A percentile compares a stretch with the other conserved stretches of the same genome.
phyloP scores from a whole-genome alignment of 768 basidiomycete genomes.

The Amanita rubescens region DNA sequence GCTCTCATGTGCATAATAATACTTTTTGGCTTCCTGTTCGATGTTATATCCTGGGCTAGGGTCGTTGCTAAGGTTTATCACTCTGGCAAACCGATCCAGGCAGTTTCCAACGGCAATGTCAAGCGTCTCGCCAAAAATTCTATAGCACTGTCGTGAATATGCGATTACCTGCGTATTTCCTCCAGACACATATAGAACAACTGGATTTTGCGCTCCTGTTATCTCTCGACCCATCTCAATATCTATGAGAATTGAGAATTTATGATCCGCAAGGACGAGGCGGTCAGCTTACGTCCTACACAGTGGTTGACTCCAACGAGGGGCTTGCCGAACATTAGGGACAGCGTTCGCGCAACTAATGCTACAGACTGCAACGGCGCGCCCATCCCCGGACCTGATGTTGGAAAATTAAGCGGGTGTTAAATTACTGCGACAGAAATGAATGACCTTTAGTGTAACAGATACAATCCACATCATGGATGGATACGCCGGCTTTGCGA shows the following conservation, averaged over 20 bases:
- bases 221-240: slow-evolving; percentile 98
- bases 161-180: slow-evolving; percentile 99
- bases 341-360: slow-evolving; percentile 85
- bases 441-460: slow-evolving; percentile 92
- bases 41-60: slow-evolving; percentile 97
- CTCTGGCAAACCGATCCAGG: slow-evolving; percentile 92
- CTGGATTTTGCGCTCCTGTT: slow-evolving; percentile 89
- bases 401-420: neutral
- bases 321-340: slow-evolving; percentile 83
- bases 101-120: slow-evolving; percentile 99
- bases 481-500: slow-evolving; percentile 53
- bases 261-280: neutral
- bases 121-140: slow-evolving; percentile 97
- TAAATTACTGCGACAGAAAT: neutral
- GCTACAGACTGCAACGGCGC: slow-evolving; percentile 94
- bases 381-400: slow-evolving; percentile 96
- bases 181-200: slow-evolving; percentile 96
- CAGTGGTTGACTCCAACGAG: slow-evolving; percentile 99
- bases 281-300: slow-evolving; percentile 73
- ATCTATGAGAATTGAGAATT: slow-evolving; percentile 40
- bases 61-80: slow-evolving; percentile 91
- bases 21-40: slow-evolving; percentile 93
- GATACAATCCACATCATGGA: slow-evolving; percentile 86
- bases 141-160: slow-evolving; percentile 93
- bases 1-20: slow-evolving; percentile 11